Conservation (phyloP, 352 stramenopile genomes). For the Peronospora belbahrii region DNA sequence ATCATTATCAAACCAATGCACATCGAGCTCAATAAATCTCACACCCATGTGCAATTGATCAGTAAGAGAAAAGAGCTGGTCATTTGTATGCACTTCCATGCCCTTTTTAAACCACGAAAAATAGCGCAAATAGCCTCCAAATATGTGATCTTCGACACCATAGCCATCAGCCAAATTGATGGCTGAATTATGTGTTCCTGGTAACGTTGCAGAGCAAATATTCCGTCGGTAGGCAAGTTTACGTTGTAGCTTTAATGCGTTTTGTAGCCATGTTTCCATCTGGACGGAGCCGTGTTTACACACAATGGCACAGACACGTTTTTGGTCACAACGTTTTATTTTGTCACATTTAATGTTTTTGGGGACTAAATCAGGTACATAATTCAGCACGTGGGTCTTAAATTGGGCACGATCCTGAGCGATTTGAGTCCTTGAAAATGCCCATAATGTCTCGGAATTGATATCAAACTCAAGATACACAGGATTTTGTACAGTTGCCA, state of each 20-base stretch:
- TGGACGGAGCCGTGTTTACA: conserved; percentile 49
- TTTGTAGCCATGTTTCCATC: conserved; percentile 49
- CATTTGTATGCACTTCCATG: conserved; percentile 60
- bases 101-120: conserved; percentile 46
- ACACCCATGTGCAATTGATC: conserved; percentile 75
- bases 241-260: conserved; percentile 55
- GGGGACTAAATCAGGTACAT: conserved; percentile 60
- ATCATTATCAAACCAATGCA: conserved; percentile 65
- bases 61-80: conserved; percentile 66
- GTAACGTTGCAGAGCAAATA: conserved; percentile 64
- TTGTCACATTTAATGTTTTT: conserved; percentile 46
- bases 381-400: conserved; percentile 25
- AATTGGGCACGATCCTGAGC: conserved; percentile 26
- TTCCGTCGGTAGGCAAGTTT: conserved; percentile 60
- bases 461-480: conserved; percentile 4
- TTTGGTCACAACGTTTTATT: conserved; percentile 43
- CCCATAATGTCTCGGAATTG: conserved; percentile 10
- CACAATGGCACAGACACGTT: conserved; percentile 55
- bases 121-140: conserved; percentile 52
- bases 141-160: conserved; percentile 68
- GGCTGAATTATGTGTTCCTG: conserved; percentile 68
- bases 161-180: conserved; percentile 65
- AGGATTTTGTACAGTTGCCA: not conserved
- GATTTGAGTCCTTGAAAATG: conserved; percentile 19
- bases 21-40: conserved; percentile 72